Base-by-base conservation (phyloP, 2,329 filamentous ascomycete species). In the Nothopassalora personata region DNA sequence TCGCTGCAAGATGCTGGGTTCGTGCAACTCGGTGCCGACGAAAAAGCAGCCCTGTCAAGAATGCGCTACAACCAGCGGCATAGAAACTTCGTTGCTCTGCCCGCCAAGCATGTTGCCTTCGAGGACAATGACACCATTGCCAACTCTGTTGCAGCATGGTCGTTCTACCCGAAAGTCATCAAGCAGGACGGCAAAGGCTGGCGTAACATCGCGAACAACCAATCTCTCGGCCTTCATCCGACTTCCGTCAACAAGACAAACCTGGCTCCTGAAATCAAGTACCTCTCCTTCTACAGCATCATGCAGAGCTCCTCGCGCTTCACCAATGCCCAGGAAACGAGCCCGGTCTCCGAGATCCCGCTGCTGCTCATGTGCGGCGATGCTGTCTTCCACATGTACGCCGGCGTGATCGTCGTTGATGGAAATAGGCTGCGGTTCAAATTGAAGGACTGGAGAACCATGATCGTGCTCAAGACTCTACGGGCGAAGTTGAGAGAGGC, bases 241-340 rank as follows among this genome's bases (percentile, higher is more conserved):
- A 89, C 88, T 0, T 96, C 91, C 1, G 90, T 99, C 65, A 97
- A 97, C 73, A 91, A 91, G 70, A 79, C 79, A 60, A 77, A 80
- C 50, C 58, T 68, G 15, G 53, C 65, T 5, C 53, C 65, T 0
- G 67, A 69, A 1, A 77, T 91, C 43, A 87, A 86, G 69, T 97
- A 90, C 86, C 78, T 99, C 48, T 94, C 90, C 0, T 99, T 96
- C 73, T 97, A 97, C 76, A 89, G 96, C 72, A 96, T 97, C 64
- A 96, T 97, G 90, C 92, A 97, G 73, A 88, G 89, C 2, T 91
- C 79, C 77, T 90, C 86, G 82, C 83, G 82, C 61, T 87, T 88
- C 68, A 90, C 93, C 66, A 95, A 96, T 64, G 94, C 94, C 0
- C 92, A 97, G 66, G 91, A 96, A 71, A 95, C 90, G 1, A 67